Evolutionary conservation across 768 basidiomycete species (phyloP).

Genomic region (Lactarius hatsudake): DNA sequence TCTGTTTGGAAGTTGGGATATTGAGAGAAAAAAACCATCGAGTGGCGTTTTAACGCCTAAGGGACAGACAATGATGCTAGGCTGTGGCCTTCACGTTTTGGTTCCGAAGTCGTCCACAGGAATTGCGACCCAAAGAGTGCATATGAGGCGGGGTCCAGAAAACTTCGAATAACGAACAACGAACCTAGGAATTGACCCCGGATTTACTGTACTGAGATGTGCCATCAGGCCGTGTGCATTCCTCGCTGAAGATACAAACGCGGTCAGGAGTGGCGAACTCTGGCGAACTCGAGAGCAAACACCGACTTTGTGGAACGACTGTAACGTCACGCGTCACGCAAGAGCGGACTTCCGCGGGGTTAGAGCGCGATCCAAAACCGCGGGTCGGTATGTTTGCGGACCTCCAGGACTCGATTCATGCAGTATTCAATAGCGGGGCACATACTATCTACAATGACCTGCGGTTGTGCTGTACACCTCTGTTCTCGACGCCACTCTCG

Average conservation of each 20-base stretch:
- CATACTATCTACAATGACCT: too few relatives aligned
- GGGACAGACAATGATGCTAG: not conserved
- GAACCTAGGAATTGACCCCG: not conserved
- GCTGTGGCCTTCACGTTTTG: too few relatives aligned
- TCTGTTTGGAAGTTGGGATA: constrained; percentile 19
- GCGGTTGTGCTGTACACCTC: too few relatives aligned
- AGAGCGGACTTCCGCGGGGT: not conserved
- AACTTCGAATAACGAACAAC: not conserved
- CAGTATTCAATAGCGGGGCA: too few relatives aligned
- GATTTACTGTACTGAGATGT: not conserved
- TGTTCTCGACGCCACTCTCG: too few relatives aligned
- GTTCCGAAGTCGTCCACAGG: not conserved
- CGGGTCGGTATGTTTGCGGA: too few relatives aligned
- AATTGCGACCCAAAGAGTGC: not conserved
- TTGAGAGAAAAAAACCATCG: constrained; percentile 24
- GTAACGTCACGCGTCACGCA: too few relatives aligned
- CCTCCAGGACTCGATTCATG: too few relatives aligned
- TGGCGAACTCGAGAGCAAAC: too few relatives aligned
- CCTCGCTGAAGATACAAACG: not conserved
- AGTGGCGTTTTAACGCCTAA: constrained; percentile 1
- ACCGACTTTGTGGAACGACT: too few relatives aligned
- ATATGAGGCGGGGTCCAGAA: not conserved
- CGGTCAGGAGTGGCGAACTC: not conserved
- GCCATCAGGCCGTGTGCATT: not conserved
- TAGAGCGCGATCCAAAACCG: too few relatives aligned